phyloP scores from a whole-genome alignment of 345 rosid genomes.

The Arabidopsis arenosa region DNA sequence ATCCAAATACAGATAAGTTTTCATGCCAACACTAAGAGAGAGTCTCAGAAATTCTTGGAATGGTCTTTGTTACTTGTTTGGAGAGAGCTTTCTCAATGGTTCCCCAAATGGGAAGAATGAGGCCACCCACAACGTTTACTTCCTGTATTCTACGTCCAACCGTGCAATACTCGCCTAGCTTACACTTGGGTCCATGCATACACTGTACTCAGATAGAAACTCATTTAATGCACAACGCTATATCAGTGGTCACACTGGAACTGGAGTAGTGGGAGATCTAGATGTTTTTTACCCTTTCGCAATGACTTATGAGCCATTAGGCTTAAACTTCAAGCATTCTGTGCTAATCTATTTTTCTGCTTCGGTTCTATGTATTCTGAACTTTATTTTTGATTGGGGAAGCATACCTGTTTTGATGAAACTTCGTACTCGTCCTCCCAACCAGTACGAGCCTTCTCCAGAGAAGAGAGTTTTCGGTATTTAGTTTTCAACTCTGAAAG shows the following conservation, averaged over 20 bases:
- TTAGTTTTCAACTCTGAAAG: slow-evolving; percentile 78
- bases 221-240: not conserved
- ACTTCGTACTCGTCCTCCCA: slow-evolving; percentile 98
- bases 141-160: slow-evolving; percentile 96
- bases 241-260: not conserved
- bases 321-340: slow-evolving; percentile 2
- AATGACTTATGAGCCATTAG: not conserved
- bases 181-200: slow-evolving; percentile 99
- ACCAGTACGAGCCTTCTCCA: slow-evolving; percentile 77
- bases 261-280: no score
- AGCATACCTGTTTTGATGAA: slow-evolving; percentile 88
- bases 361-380: not conserved
- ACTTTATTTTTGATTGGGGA: slow-evolving; percentile 7
- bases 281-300: no score
- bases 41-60: not conserved
- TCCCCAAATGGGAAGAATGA: slow-evolving; percentile 98
- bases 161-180: slow-evolving; percentile 85
- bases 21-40: slow-evolving; percentile 8
- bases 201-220: slow-evolving; percentile 61
- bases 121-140: slow-evolving; percentile 95
- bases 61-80: slow-evolving; percentile 66
- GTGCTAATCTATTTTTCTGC: slow-evolving; percentile 15
- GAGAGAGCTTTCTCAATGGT: slow-evolving; percentile 94
- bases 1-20: slow-evolving; percentile 9
- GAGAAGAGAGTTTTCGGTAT: slow-evolving; percentile 70